These are phyloP conservation scores for Penicillium sp. DNA, from an alignment of 2,329 filamentous ascomycete genomes.

Conservation along the genomic window DNA sequence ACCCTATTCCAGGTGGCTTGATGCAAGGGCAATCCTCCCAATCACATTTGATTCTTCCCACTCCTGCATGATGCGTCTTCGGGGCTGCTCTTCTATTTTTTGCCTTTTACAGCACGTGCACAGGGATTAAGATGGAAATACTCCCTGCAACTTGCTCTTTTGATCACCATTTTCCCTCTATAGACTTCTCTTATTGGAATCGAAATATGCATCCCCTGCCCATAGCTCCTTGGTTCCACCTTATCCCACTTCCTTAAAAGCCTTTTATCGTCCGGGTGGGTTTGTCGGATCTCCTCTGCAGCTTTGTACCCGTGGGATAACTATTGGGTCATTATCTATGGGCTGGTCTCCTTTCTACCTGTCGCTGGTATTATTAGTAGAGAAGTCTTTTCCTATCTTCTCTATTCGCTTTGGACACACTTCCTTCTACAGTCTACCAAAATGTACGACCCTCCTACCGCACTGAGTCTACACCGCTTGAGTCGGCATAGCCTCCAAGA, in stretches of 20 bases:
- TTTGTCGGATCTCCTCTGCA: slow-evolving; percentile 8
- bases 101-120: slow-evolving; percentile 23
- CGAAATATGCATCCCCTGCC: slow-evolving; percentile 3
- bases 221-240: slow-evolving; percentile 6
- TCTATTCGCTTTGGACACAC: too few relatives aligned
- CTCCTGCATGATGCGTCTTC: neutral
- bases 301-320: slow-evolving; percentile 1
- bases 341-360: neutral
- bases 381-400: neutral
- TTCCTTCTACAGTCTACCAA: neutral
- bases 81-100: slow-evolving; percentile 1
- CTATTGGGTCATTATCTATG: neutral
- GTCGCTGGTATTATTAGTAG: neutral
- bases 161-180: neutral
- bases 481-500: slow-evolving; percentile 32
- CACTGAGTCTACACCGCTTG: slow-evolving; percentile 31
- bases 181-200: slow-evolving; percentile 2
- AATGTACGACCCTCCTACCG: slow-evolving; percentile 30
- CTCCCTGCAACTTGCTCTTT: slow-evolving; percentile 7
- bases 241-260: slow-evolving; percentile 3
- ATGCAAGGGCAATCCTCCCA: slow-evolving; percentile 12
- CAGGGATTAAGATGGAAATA: slow-evolving; percentile 18
- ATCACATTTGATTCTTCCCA: slow-evolving; percentile 8
- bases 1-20: neutral
- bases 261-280: neutral